phyloP scores from a whole-genome alignment of 768 basidiomycete genomes.

The Rhizopogon vinicolor region DNA sequence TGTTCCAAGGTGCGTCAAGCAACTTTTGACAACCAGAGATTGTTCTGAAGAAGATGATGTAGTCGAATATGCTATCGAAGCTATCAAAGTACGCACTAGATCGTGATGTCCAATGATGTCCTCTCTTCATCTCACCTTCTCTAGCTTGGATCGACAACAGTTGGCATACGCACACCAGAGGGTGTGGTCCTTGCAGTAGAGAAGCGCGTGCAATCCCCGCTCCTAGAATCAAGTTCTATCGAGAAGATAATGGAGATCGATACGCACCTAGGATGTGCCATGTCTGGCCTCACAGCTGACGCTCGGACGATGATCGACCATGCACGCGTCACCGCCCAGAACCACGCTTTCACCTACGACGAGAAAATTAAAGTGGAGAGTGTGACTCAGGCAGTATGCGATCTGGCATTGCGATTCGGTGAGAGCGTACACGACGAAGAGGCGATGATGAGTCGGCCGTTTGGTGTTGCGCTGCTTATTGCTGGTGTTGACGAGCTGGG shows the following conservation, averaged over 20 bases:
- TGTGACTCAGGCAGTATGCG: conserved; percentile 96
- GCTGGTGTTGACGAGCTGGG: conserved; percentile 97
- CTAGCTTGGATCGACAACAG: conserved; percentile 96
- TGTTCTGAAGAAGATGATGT: conserved; percentile 12
- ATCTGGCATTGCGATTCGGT: conserved; percentile 93
- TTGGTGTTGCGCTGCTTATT: conserved; percentile 95
- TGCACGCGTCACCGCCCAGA: conserved; percentile 93
- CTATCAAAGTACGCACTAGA: conserved; percentile 73
- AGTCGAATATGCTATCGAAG: conserved; percentile 99
- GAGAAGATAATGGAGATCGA: conserved; percentile 99
- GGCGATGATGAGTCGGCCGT: conserved; percentile 98
- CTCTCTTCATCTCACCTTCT: conserved; percentile 2
- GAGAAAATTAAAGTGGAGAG: conserved; percentile 97
- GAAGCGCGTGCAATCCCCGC: conserved; percentile 96
- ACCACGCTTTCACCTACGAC: conserved; percentile 95
- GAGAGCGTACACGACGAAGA: conserved; percentile 99
- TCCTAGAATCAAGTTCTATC: conserved; percentile 92
- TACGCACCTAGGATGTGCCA: conserved; percentile 91
- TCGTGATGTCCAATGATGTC: background rate
- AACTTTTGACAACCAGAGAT: background rate
- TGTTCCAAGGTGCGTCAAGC: conserved; percentile 82
- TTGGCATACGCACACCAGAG: conserved; percentile 87
- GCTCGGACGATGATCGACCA: conserved; percentile 99
- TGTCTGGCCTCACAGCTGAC: conserved; percentile 96
- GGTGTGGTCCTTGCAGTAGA: conserved; percentile 95